phyloP scores from a whole-genome alignment of 2,329 filamentous ascomycete species.

The Celoporthe dispersa region DNA sequence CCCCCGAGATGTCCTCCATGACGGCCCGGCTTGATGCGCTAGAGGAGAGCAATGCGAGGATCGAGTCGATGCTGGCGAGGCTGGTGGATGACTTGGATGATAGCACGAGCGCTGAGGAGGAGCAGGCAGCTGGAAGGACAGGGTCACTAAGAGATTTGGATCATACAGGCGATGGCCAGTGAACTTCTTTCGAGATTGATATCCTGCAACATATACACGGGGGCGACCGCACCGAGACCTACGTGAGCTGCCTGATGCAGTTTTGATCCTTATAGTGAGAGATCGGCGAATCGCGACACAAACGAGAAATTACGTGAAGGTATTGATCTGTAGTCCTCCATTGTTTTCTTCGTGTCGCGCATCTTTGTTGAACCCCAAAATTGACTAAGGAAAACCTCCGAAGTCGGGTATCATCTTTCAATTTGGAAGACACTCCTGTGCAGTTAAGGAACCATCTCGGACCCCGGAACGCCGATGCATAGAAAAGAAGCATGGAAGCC shows the following conservation, averaged over 20 bases:
- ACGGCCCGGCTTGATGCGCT: constrained; percentile 51
- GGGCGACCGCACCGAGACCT: too few species aligned
- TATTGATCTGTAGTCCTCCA: neutral
- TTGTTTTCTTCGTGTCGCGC: neutral
- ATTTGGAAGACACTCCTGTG: constrained; percentile 2
- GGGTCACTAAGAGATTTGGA: constrained; percentile 27
- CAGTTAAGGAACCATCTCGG: neutral
- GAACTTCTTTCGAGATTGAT: neutral
- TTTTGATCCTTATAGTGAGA: neutral
- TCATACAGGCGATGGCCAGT: constrained; percentile 26
- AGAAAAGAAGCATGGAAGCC: neutral
- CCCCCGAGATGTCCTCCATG: constrained; percentile 51
- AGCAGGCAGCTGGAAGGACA: constrained; percentile 33
- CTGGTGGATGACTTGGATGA: constrained; percentile 39
- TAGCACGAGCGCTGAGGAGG: constrained; percentile 33
- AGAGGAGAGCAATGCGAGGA: constrained; percentile 53
- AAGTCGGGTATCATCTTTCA: constrained; percentile 19
- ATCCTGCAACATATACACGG: neutral
- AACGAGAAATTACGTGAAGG: neutral
- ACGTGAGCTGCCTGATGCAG: too few species aligned
- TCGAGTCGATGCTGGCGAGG: constrained; percentile 52
- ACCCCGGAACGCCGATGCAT: constrained; percentile 8
- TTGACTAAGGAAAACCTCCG: neutral
- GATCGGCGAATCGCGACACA: neutral
- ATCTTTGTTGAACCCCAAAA: neutral